A percentile compares a stretch with the other conserved stretches of the same genome.
These are phyloP conservation scores for Stemphylium vesicarium DNA, from an alignment of 2,329 filamentous ascomycete genomes.

Conservation along the genomic window DNA sequence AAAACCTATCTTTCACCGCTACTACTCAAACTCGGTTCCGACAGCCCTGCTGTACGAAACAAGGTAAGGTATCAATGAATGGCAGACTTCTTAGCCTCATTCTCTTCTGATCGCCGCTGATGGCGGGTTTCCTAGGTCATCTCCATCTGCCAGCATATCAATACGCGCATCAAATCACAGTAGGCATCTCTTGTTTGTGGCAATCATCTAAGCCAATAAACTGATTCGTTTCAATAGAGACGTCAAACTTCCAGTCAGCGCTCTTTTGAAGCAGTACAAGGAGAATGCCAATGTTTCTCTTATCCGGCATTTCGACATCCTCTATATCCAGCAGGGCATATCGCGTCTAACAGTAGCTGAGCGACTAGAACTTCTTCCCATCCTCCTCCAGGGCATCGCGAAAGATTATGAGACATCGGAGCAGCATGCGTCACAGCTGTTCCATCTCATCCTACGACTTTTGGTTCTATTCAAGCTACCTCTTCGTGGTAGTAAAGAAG, in stretches of 20 bases:
- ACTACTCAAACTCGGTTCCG: slow-evolving; percentile 84
- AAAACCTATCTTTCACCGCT: slow-evolving; percentile 80
- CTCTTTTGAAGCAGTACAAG: slow-evolving; percentile 88
- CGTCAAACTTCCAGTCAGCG: slow-evolving; percentile 82
- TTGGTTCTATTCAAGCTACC: slow-evolving; percentile 76
- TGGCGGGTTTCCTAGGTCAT: slow-evolving; percentile 59
- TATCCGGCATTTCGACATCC: slow-evolving; percentile 85
- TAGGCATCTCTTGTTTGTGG: slow-evolving; percentile 39
- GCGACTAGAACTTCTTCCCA: slow-evolving; percentile 74
- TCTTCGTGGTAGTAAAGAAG: slow-evolving; percentile 77
- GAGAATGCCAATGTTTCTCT: slow-evolving; percentile 70
- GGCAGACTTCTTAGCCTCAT: not conserved
- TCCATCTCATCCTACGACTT: slow-evolving; percentile 81
- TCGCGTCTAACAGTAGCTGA: slow-evolving; percentile 66
- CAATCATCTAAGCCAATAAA: not conserved
- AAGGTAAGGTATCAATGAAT: slow-evolving; percentile 59
- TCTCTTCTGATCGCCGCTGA: slow-evolving; percentile 37
- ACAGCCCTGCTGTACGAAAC: slow-evolving; percentile 77
- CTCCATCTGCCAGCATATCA: slow-evolving; percentile 74
- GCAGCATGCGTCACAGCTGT: slow-evolving; percentile 69
- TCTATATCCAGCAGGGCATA: slow-evolving; percentile 87
- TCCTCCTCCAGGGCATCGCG: slow-evolving; percentile 70
- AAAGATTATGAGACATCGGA: slow-evolving; percentile 62
- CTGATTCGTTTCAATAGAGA: slow-evolving; percentile 44
- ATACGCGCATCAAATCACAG: slow-evolving; percentile 65